phyloP scores from a whole-genome alignment of 176 grass and related monocot genomes.

The Secale cereale region DNA sequence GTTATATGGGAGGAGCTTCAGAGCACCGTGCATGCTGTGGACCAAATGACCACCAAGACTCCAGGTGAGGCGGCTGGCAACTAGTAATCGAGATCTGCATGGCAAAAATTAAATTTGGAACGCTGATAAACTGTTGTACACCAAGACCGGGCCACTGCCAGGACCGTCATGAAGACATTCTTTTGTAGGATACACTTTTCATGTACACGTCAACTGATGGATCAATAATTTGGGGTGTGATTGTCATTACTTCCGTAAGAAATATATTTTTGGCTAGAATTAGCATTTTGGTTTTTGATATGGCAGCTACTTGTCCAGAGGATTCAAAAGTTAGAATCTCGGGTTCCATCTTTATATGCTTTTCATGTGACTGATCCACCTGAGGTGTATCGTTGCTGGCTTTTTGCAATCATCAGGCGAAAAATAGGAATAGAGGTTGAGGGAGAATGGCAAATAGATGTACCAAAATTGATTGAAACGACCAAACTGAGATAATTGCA shows the following conservation, averaged over 20 bases:
- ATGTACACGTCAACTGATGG: constrained; percentile 1
- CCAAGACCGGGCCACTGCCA: neutral
- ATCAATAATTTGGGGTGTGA: neutral
- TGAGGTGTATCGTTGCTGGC: neutral
- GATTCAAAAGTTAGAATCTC: neutral
- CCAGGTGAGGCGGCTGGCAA: constrained; percentile 51
- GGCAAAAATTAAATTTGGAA: neutral
- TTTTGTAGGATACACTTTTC: constrained; percentile 3
- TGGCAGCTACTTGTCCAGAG: neutral
- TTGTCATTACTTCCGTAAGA: neutral
- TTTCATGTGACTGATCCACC: neutral
- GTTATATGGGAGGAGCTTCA: constrained; percentile 97
- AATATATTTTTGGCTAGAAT: neutral
- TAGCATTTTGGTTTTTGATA: neutral
- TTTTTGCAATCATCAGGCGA: neutral
- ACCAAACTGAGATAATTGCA: neutral
- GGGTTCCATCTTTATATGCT: neutral
- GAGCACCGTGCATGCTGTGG: constrained; percentile 82
- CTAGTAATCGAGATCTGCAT: constrained; percentile 9
- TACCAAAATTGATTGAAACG: neutral
- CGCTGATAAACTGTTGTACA: constrained; percentile 4
- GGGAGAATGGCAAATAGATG: neutral
- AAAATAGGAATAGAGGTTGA: neutral
- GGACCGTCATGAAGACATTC: neutral
- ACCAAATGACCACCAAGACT: constrained; percentile 90